Evolutionary conservation across 495 filamentous ascomycete species (phyloP).

Genomic region (Pseudotulostoma volvatum): DNA sequence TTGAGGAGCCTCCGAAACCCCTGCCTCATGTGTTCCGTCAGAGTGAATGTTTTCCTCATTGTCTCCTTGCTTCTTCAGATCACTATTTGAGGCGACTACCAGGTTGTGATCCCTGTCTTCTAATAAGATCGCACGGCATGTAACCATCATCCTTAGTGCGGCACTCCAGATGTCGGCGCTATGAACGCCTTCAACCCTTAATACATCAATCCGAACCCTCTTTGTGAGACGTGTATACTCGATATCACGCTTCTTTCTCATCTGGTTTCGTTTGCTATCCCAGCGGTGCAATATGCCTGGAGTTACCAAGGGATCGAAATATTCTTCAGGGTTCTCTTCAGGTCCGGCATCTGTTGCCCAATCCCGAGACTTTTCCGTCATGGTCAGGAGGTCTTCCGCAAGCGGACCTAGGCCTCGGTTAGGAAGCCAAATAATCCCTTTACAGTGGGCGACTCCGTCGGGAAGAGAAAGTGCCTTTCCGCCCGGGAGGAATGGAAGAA

Average conservation of each 20-base stretch:
- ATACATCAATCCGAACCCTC: slow-evolving; percentile 11
- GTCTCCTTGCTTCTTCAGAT: neutral
- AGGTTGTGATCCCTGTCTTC: slow-evolving; percentile 9
- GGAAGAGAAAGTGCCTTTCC: slow-evolving; percentile 15
- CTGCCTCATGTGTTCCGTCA: neutral
- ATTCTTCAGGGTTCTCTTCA: slow-evolving; percentile 4
- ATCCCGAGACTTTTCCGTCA: slow-evolving; percentile 28
- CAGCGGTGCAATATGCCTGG: slow-evolving; percentile 2
- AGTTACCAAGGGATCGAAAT: neutral
- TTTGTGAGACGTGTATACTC: slow-evolving; percentile 11
- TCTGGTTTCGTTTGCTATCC: slow-evolving; percentile 7
- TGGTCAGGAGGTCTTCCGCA: slow-evolving; percentile 34
- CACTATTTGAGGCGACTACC: neutral
- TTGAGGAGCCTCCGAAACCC: slow-evolving; percentile 1
- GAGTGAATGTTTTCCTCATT: neutral
- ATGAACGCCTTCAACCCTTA: slow-evolving; percentile 15
- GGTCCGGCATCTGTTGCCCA: slow-evolving; percentile 3
- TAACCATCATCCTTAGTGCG: slow-evolving; percentile 17
- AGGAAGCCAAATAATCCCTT: slow-evolving; percentile 24
- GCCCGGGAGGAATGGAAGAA: slow-evolving; percentile 22
- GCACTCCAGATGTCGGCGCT: slow-evolving; percentile 19
- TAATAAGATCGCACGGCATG: slow-evolving; percentile 17
- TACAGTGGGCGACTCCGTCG: slow-evolving; percentile 10
- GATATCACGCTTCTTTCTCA: slow-evolving; percentile 9
- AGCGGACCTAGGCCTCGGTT: slow-evolving; percentile 11